Conservation (phyloP, 805 yeast species). For the Saccharomycopsis sp. region DNA sequence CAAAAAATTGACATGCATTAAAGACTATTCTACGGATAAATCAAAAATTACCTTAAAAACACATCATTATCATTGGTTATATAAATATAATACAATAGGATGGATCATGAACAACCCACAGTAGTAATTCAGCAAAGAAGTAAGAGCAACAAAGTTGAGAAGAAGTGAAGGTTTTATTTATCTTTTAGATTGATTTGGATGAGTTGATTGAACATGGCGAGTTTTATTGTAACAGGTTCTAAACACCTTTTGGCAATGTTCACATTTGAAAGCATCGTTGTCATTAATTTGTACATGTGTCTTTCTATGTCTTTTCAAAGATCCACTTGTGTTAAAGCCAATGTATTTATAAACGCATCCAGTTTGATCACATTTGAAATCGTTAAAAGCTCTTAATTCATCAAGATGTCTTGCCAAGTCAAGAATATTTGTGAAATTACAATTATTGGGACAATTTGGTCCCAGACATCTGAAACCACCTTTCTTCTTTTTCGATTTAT, state of each 20-base stretch:
- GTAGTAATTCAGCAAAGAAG: no score
- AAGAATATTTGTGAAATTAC: slow-evolving; percentile 10
- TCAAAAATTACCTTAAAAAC: no score
- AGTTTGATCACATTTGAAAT: slow-evolving; percentile 11
- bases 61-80: no score
- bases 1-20: no score
- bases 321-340: slow-evolving; percentile 16
- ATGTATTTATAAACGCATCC: slow-evolving; percentile 15
- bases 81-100: no score
- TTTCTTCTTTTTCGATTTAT: slow-evolving; percentile 15
- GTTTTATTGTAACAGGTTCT: slow-evolving; percentile 11
- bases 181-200: no score
- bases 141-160: no score
- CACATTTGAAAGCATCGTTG: slow-evolving; percentile 8
- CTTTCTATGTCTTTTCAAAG: slow-evolving; percentile 15
- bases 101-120: no score
- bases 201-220: slow-evolving; percentile 15
- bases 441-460: slow-evolving; percentile 10
- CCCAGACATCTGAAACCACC: slow-evolving; percentile 17
- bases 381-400: slow-evolving; percentile 8
- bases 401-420: slow-evolving; percentile 17
- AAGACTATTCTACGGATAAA: no score
- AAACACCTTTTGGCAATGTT: slow-evolving; percentile 10
- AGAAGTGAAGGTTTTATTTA: no score
- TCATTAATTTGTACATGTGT: slow-evolving; percentile 8